A percentile compares a stretch with the other conserved stretches of the same genome.
Conservation (phyloP, 2,329 filamentous ascomycete species). For the Colletotrichum kahawae region DNA sequence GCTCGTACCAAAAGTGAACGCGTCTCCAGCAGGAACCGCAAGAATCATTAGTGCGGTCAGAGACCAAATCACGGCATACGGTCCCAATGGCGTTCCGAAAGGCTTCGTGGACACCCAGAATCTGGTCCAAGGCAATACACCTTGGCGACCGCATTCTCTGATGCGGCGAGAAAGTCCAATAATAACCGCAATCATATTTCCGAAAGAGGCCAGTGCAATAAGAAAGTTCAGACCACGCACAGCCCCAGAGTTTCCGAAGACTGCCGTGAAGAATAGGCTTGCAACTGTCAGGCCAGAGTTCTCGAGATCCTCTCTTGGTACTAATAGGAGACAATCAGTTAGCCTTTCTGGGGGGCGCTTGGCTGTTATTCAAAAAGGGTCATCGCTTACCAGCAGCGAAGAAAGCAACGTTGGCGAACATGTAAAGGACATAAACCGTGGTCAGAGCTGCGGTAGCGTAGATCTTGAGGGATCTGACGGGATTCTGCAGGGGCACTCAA, state of each 20-base stretch:
- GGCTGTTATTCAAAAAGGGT: not conserved
- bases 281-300: slow-evolving; percentile 59
- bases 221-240: slow-evolving; percentile 61
- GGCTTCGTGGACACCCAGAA: slow-evolving; percentile 69
- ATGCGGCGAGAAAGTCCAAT: slow-evolving; percentile 61
- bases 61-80: slow-evolving; percentile 61
- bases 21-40: slow-evolving; percentile 65
- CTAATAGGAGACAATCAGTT: slow-evolving; percentile 25
- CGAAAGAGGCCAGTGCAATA: slow-evolving; percentile 61
- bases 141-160: slow-evolving; percentile 65
- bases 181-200: slow-evolving; percentile 60
- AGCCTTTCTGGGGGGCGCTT: not conserved
- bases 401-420: slow-evolving; percentile 63
- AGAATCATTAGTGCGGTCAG: slow-evolving; percentile 65
- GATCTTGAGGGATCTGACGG: slow-evolving; percentile 57
- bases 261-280: slow-evolving; percentile 61
- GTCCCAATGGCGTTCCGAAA: slow-evolving; percentile 66
- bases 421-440: slow-evolving; percentile 58
- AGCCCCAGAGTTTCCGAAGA: slow-evolving; percentile 56
- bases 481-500: slow-evolving; percentile 45
- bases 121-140: slow-evolving; percentile 60
- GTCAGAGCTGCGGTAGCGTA: slow-evolving; percentile 54
- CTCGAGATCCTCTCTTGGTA: slow-evolving; percentile 55
- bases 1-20: slow-evolving; percentile 61
- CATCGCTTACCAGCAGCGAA: slow-evolving; percentile 51